A percentile compares a stretch with the other conserved stretches of the same genome.
Conservation (phyloP, 1,139 yeast species). For the Suhomyces choctaworum region DNA sequence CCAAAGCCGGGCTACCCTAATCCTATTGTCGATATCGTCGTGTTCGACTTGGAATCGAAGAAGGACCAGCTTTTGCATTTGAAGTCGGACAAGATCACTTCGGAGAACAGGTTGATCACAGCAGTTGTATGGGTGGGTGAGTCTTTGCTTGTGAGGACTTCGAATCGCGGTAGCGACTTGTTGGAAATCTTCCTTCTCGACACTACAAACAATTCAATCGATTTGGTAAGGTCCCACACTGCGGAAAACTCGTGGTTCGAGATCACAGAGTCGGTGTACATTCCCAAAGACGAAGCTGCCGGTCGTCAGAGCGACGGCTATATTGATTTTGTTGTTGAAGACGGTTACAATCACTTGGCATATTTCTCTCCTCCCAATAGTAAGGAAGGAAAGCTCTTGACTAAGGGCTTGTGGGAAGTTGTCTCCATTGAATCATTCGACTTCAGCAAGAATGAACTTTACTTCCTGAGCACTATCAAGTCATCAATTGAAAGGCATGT, state of each 20-base stretch:
- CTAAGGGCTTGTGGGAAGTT: slow-evolving; percentile 58
- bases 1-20: slow-evolving; percentile 51
- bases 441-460: slow-evolving; percentile 40
- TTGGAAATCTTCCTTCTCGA: slow-evolving; percentile 42
- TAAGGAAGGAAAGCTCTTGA: slow-evolving; percentile 43
- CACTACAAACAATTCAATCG: slow-evolving; percentile 27
- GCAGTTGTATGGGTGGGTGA: slow-evolving; percentile 46
- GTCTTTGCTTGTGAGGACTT: slow-evolving; percentile 36
- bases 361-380: slow-evolving; percentile 54
- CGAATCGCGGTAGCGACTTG: slow-evolving; percentile 49
- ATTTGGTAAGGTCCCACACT: slow-evolving; percentile 36
- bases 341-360: slow-evolving; percentile 58
- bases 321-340: slow-evolving; percentile 52
- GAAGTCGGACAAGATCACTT: slow-evolving; percentile 23
- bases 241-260: slow-evolving; percentile 69
- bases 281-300: slow-evolving; percentile 57
- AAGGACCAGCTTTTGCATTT: slow-evolving; percentile 22
- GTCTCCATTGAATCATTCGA: slow-evolving; percentile 50
- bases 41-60: slow-evolving; percentile 27
- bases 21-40: slow-evolving; percentile 42
- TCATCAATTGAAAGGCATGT: slow-evolving; percentile 57
- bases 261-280: slow-evolving; percentile 64
- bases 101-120: slow-evolving; percentile 35
- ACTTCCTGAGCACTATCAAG: slow-evolving; percentile 50
- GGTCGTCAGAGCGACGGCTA: slow-evolving; percentile 53